Conservation (phyloP, 2,329 filamentous ascomycete species). For the Cryphonectria parasitica region DNA sequence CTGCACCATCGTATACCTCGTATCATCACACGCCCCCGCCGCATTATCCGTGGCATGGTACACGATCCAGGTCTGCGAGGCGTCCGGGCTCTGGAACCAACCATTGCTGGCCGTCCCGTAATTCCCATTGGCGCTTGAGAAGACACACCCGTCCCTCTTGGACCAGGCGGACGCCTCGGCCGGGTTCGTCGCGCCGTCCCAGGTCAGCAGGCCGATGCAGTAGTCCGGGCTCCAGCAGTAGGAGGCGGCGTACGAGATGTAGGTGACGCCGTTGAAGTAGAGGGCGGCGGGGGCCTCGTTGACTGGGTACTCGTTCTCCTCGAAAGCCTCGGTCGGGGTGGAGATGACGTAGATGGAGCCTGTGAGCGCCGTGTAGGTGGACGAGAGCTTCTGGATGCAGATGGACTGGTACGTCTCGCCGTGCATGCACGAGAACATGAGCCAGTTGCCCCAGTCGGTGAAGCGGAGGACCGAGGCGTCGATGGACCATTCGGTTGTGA, state of each 20-base stretch:
- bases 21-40: conserved; percentile 55
- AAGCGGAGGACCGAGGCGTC: conserved; percentile 58
- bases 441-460: conserved; percentile 51
- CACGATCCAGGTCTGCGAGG: conserved; percentile 56
- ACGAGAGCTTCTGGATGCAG: conserved; percentile 45
- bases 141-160: conserved; percentile 54
- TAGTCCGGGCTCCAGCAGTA: conserved; percentile 61
- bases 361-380: conserved; percentile 45
- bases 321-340: conserved; percentile 54
- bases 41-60: conserved; percentile 58
- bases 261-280: conserved; percentile 57
- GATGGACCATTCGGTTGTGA: conserved; percentile 55
- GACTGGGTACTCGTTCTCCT: conserved; percentile 52
- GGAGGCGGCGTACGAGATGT: conserved; percentile 57
- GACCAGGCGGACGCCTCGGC: conserved; percentile 49
- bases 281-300: conserved; percentile 60
- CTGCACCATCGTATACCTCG: conserved; percentile 58
- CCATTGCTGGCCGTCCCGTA: conserved; percentile 62
- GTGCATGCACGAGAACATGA: conserved; percentile 58
- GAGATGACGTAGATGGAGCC: conserved; percentile 54
- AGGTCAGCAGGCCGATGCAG: conserved; percentile 57
- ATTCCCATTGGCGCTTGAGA: conserved; percentile 58
- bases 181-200: conserved; percentile 55
- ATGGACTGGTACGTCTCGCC: conserved; percentile 43
- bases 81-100: conserved; percentile 62